Percentiles rank a stretch among this genome's conserved stretches.
Evolutionary conservation across 2,329 filamentous ascomycete genomes (phyloP).

Genomic region (Endocalyx cinctus): DNA sequence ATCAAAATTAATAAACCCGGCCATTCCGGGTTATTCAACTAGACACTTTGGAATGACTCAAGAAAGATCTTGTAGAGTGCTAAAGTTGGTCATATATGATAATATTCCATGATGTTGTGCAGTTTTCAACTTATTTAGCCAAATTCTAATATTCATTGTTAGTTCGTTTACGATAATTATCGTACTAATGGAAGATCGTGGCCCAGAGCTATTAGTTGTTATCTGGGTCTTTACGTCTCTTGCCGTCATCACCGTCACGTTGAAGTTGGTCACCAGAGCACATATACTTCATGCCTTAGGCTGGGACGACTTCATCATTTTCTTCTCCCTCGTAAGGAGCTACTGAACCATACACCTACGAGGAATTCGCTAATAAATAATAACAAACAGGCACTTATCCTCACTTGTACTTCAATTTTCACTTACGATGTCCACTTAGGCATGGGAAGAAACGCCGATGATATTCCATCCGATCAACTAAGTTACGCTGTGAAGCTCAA

Average conservation of each 20-base stretch:
- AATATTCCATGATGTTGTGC: no score
- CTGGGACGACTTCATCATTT: conserved; percentile 3
- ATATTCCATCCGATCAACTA: background rate
- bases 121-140: no score
- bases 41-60: no score
- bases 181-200: conserved; percentile 2
- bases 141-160: no score
- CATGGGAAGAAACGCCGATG: conserved; percentile 4
- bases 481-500: conserved; percentile 4
- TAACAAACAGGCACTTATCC: conserved; percentile 1
- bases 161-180: no score
- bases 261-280: conserved; percentile 1
- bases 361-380: no score
- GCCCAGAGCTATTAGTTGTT: conserved; percentile 2
- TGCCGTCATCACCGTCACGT: background rate
- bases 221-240: conserved; percentile 3
- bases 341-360: no score
- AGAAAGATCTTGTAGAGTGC: no score
- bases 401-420: conserved; percentile 5
- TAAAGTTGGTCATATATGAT: no score
- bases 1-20: no score
- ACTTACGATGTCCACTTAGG: conserved; percentile 6
- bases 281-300: conserved; percentile 2
- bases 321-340: conserved; percentile 2
- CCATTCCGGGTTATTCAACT: no score